These are phyloP conservation scores for Phytophthora pseudosyringae DNA, from an alignment of 352 stramenopile species.

Conservation along the genomic window DNA sequence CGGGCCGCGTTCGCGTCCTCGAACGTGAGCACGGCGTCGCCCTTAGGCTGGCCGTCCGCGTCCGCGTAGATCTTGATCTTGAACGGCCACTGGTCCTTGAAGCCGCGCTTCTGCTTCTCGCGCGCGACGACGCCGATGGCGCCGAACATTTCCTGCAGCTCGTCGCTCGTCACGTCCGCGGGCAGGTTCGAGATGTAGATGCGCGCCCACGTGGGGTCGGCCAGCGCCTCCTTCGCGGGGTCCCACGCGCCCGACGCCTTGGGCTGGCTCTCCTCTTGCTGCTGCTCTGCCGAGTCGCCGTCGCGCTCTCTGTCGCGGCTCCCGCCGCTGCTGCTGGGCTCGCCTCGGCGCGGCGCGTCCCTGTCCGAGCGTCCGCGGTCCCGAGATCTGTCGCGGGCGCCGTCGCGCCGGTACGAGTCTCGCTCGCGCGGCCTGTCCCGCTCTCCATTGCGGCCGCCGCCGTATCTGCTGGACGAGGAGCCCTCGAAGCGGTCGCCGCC, in stretches of 20 bases:
- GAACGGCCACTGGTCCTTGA: slow-evolving; percentile 91
- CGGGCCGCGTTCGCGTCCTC: slow-evolving; percentile 86
- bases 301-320: slow-evolving; percentile 46
- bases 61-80: slow-evolving; percentile 93
- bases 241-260: slow-evolving; percentile 69
- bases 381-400: slow-evolving; percentile 33
- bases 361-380: slow-evolving; percentile 39
- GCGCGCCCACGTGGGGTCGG: slow-evolving; percentile 80
- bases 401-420: slow-evolving; percentile 43
- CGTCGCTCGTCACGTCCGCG: slow-evolving; percentile 72
- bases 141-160: slow-evolving; percentile 88
- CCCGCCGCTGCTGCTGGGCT: slow-evolving; percentile 31
- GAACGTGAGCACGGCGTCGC: slow-evolving; percentile 86
- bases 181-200: slow-evolving; percentile 91
- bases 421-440: slow-evolving; percentile 36
- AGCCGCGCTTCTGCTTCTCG: slow-evolving; percentile 89
- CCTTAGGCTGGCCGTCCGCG: slow-evolving; percentile 71
- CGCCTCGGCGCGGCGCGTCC: slow-evolving; percentile 40
- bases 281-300: slow-evolving; percentile 11
- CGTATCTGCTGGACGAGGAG: slow-evolving; percentile 37
- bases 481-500: slow-evolving; percentile 28
- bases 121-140: slow-evolving; percentile 81
- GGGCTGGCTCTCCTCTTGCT: slow-evolving; percentile 36
- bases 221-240: slow-evolving; percentile 74
- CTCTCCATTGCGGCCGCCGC: slow-evolving; percentile 30